A percentile compares a stretch with the other conserved stretches of the same genome.
Evolutionary conservation across 257 asterid genomes (phyloP).

Genomic region (Phtheirospermum japonicum): DNA sequence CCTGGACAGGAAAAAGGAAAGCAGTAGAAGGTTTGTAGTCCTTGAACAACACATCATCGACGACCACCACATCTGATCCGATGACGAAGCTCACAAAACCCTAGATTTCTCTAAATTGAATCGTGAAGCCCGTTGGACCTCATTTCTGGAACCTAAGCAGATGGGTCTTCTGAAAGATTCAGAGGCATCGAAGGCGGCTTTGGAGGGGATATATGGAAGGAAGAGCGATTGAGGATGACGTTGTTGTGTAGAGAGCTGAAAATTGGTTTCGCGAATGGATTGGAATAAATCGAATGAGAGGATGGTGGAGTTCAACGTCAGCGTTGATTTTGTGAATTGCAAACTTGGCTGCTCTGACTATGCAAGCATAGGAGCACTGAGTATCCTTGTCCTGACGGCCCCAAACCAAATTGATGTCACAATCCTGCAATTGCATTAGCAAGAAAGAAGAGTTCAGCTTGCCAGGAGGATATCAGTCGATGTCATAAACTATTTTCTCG

Average conservation of each 20-base stretch:
- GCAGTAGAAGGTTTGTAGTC: constrained; percentile 80
- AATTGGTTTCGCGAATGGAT: not conserved
- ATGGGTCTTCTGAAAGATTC: constrained; percentile 35
- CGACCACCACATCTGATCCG: constrained; percentile 58
- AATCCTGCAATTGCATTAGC: no score
- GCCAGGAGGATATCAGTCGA: no score
- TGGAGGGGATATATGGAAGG: constrained; percentile 51
- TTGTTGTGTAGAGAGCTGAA: constrained; percentile 29
- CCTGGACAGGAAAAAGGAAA: constrained; percentile 99
- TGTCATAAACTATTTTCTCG: no score
- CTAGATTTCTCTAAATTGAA: constrained; percentile 52
- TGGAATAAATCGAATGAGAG: constrained; percentile 27
- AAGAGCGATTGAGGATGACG: constrained; percentile 50
- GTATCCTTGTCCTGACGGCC: no score
- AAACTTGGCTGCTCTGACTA: no score
- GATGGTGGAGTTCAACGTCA: no score
- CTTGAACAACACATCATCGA: constrained; percentile 61
- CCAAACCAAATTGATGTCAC: no score
- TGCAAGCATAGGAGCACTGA: no score
- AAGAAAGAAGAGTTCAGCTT: no score
- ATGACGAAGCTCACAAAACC: constrained; percentile 67
- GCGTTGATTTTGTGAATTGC: no score
- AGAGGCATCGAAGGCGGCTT: constrained; percentile 31
- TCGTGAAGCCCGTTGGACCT: constrained; percentile 35
- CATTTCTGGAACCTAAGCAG: constrained; percentile 44